Percentiles rank a stretch among this genome's conserved stretches.
Conservation (phyloP, 2,329 filamentous ascomycete genomes). For the Myriosclerotinia duriaeana region DNA sequence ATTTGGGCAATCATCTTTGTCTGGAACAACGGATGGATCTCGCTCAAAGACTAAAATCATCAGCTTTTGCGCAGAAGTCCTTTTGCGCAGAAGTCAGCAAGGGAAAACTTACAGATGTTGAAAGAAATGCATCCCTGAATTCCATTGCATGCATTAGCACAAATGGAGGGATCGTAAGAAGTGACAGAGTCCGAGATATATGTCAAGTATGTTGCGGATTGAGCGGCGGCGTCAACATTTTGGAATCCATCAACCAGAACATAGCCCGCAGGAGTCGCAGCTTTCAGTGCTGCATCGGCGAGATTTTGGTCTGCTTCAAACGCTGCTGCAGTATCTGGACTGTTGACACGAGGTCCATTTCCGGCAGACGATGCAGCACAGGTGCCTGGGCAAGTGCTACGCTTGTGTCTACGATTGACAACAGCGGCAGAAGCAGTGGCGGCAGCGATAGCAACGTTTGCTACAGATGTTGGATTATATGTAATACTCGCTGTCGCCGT, state of each 20-base stretch:
- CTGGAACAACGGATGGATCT: conserved; percentile 19
- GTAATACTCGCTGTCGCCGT: conserved; percentile 5
- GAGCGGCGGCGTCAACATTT: conserved; percentile 10
- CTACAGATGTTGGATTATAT: conserved; percentile 19
- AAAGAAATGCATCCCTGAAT: conserved; percentile 23
- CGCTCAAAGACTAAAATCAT: conserved; percentile 17
- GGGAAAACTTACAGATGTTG: conserved; percentile 16
- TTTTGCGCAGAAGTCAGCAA: not conserved
- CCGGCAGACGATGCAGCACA: conserved; percentile 12
- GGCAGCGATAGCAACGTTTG: not conserved
- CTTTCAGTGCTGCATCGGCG: conserved; percentile 12
- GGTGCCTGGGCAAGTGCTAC: not conserved
- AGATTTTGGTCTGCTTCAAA: conserved; percentile 10
- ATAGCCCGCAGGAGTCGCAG: conserved; percentile 12
- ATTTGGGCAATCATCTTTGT: conserved; percentile 16
- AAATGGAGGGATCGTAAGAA: conserved; percentile 23
- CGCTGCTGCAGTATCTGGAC: conserved; percentile 13
- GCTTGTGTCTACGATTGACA: conserved; percentile 17
- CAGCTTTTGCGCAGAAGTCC: not conserved
- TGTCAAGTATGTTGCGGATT: conserved; percentile 22
- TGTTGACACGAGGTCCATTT: conserved; percentile 13
- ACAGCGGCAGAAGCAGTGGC: not conserved
- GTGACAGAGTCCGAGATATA: conserved; percentile 21
- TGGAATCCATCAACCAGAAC: conserved; percentile 12
- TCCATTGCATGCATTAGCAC: conserved; percentile 20